Percentiles rank a stretch among this genome's conserved stretches.
Evolutionary conservation across 768 basidiomycete genomes (phyloP).

Genomic region (Podaxis sp.): DNA sequence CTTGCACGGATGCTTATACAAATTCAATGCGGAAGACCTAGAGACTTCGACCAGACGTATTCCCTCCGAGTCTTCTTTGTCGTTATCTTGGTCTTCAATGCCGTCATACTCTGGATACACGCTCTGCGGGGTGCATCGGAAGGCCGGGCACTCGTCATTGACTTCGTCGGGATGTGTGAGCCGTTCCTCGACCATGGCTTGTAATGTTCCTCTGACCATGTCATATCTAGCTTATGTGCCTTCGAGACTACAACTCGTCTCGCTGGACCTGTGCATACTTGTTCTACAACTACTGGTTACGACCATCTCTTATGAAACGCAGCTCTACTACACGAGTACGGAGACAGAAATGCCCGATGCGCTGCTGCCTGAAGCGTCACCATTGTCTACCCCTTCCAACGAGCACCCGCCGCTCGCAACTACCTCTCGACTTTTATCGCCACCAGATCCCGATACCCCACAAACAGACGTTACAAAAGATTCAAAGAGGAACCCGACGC

Average conservation of each 20-base stretch:
- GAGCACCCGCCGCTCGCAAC: neutral
- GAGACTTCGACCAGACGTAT: slow-evolving; percentile 58
- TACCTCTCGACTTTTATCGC: slow-evolving; percentile 17
- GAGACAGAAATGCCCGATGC: slow-evolving; percentile 37
- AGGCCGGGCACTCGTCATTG: slow-evolving; percentile 64
- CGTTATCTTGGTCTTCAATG: slow-evolving; percentile 54
- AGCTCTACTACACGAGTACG: slow-evolving; percentile 33
- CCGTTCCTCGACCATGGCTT: slow-evolving; percentile 11
- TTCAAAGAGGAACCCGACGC: slow-evolving; percentile 16
- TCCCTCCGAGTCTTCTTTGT: slow-evolving; percentile 68
- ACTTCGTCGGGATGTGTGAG: slow-evolving; percentile 77
- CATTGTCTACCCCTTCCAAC: slow-evolving; percentile 14
- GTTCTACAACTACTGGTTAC: slow-evolving; percentile 62
- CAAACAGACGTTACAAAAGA: slow-evolving; percentile 17
- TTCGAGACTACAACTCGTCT: slow-evolving; percentile 61
- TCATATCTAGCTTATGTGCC: slow-evolving; percentile 45
- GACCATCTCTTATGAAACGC: slow-evolving; percentile 64
- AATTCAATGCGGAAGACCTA: slow-evolving; percentile 60
- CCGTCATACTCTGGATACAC: slow-evolving; percentile 60
- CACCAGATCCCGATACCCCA: slow-evolving; percentile 11
- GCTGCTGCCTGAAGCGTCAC: slow-evolving; percentile 22
- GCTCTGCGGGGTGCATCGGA: slow-evolving; percentile 45
- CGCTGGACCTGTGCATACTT: slow-evolving; percentile 65
- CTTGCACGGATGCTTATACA: slow-evolving; percentile 55
- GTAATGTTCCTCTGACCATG: neutral